These are phyloP conservation scores for Omphalotus olearius DNA, from an alignment of 1,284 basidiomycete species.

Conservation along the genomic window DNA sequence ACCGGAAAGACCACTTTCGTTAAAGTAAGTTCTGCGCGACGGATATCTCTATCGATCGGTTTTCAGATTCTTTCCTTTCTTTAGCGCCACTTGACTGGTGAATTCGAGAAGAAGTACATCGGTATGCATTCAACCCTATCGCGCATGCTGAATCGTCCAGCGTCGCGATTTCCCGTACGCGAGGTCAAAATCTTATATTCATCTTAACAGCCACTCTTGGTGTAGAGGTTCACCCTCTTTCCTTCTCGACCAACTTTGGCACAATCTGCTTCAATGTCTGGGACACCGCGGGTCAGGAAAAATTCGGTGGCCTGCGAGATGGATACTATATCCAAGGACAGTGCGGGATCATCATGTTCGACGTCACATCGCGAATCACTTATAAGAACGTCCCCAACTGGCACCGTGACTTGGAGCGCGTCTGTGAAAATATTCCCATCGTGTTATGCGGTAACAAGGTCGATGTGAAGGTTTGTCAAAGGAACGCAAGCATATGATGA, in stretches of 20 bases:
- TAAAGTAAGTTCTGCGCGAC: conserved; percentile 60
- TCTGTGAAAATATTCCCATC: conserved; percentile 99
- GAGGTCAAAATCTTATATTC: conserved; percentile 16
- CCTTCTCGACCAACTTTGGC: conserved; percentile 98
- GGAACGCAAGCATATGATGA: conserved; percentile 4
- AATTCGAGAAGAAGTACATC: conserved; percentile 99
- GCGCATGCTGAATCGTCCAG: conserved; percentile 14
- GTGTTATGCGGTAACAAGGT: conserved; percentile 99
- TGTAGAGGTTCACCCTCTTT: conserved; percentile 97
- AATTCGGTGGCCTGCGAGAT: conserved; percentile 97
- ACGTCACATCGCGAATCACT: conserved; percentile 99
- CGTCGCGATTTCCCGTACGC: conserved; percentile 13
- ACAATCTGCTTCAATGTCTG: conserved; percentile 99
- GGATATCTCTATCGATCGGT: conserved; percentile 38
- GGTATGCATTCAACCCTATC: conserved; percentile 47
- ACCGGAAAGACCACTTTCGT: conserved; percentile 98
- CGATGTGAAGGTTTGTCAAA: conserved; percentile 85
- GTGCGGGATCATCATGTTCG: conserved; percentile 99
- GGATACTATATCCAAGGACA: conserved; percentile 99
- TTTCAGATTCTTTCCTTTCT: conserved; percentile 46
- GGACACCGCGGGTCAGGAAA: conserved; percentile 99
- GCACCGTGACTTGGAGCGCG: conserved; percentile 99
- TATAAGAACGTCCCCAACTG: conserved; percentile 99
- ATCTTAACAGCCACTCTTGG: conserved; percentile 86
- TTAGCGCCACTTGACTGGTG: conserved; percentile 97